Evolutionary conservation across 139 green algal species (phyloP).

Genomic region (Asterochloris erici): DNA sequence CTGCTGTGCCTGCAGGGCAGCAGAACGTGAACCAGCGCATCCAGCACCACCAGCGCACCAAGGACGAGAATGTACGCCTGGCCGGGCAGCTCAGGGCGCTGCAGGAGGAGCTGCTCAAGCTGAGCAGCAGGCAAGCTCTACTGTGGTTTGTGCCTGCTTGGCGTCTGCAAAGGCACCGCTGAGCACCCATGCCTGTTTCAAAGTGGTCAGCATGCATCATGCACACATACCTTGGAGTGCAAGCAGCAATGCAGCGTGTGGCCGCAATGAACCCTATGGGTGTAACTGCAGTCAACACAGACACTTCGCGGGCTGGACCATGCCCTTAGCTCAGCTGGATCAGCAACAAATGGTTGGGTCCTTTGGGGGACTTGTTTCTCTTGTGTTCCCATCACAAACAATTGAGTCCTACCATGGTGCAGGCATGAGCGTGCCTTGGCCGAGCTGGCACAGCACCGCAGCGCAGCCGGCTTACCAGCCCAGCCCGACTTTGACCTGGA

Average conservation of each 20-base stretch:
- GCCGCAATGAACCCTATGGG: background rate
- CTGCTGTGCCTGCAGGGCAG: slow-evolving; percentile 17
- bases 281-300: no score
- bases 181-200: background rate
- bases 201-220: background rate
- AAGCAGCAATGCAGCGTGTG: background rate
- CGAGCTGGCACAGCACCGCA: slow-evolving; percentile 7
- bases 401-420: background rate
- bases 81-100: slow-evolving; percentile 20
- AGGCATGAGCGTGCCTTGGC: slow-evolving; percentile 5
- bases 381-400: background rate
- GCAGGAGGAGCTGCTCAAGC: background rate
- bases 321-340: background rate
- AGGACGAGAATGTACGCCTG: slow-evolving; percentile 33
- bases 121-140: background rate
- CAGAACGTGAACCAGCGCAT: slow-evolving; percentile 43
- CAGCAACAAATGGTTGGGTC: background rate
- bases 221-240: background rate
- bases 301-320: background rate
- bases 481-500: slow-evolving; percentile 33
- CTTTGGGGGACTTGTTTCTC: background rate
- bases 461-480: background rate
- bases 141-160: background rate
- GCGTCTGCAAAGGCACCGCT: background rate
- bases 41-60: slow-evolving; percentile 35